Base-by-base conservation (phyloP, 108 stramenopile species). In the Nitzschia inconspicua region DNA sequence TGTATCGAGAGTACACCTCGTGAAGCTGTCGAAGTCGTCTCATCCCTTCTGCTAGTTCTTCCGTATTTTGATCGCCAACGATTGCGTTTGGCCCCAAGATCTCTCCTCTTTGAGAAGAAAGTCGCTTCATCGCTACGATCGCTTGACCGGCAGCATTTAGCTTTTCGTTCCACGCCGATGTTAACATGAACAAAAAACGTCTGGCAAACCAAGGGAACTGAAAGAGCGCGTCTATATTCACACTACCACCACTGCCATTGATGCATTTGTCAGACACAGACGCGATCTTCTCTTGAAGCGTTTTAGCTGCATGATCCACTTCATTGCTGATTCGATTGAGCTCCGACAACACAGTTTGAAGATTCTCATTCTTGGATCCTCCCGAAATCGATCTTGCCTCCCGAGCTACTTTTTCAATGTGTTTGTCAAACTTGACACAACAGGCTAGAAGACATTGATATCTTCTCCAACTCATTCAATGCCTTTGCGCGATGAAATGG, bases 161-260 rank as follows among this genome's bases (percentile, higher is more conserved):
- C 44, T 89, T 75, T 53, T 94, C 93, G 59, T 94, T 94, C 93
- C 93, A 94, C 20, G 93, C 88, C 10, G 86, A 85, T 6, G 80
- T 74, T 0, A 94, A 69, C 77, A 88, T 78, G 48, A 89, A 94
- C 11, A 94, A 61, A 53, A 91, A 91, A 9, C 93, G 68, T 26
- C 86, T 57, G 4, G 84, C 79, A 58, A 65, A 75, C 71, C 77
- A 75, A 8, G 83, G 83, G 52, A 83, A 82, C 5, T 73, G 68
- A 34, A 70, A 68, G 6, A 75, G 49, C 2, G 73, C 80, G 58
- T 62, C 74, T 29, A 68, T 42, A 32, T 60, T 70, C 16, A 76
- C 63, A 29, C 42, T 25, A 7, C 53, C 68, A 26, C 68, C 68
- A n/a, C 56, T 44, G 3, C 55, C 37, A 13, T 58, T 44, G n/a